These are phyloP conservation scores for Peziza echinospora DNA, from an alignment of 495 filamentous ascomycete genomes.

Conservation along the genomic window DNA sequence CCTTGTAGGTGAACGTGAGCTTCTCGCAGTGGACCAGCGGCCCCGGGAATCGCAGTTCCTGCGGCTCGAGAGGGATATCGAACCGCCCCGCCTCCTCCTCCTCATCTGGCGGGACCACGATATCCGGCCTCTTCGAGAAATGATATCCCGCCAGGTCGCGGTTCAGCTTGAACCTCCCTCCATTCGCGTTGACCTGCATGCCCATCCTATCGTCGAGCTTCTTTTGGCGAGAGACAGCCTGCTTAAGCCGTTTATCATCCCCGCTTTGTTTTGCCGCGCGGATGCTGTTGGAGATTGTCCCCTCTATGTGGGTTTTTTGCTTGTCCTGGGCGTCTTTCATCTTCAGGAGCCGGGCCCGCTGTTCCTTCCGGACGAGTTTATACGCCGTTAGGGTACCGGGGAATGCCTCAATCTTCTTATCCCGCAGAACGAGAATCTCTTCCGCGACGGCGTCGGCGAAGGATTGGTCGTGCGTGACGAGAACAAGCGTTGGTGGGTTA, in stretches of 20 bases:
- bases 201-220: slow-evolving; percentile 63
- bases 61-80: slow-evolving; percentile 32
- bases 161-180: slow-evolving; percentile 57
- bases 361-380: slow-evolving; percentile 30
- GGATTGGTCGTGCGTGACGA: slow-evolving; percentile 62
- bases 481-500: slow-evolving; percentile 32
- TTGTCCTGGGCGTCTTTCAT: slow-evolving; percentile 63
- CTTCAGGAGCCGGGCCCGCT: slow-evolving; percentile 31
- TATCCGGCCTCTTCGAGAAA: slow-evolving; percentile 32
- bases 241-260: slow-evolving; percentile 58
- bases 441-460: slow-evolving; percentile 51
- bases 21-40: slow-evolving; percentile 47
- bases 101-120: slow-evolving; percentile 44
- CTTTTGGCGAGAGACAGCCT: slow-evolving; percentile 59
- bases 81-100: slow-evolving; percentile 41
- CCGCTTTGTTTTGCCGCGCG: slow-evolving; percentile 46
- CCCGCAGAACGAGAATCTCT: slow-evolving; percentile 52
- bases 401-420: slow-evolving; percentile 45
- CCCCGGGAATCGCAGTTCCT: slow-evolving; percentile 56
- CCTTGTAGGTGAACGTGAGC: slow-evolving; percentile 34
- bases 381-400: slow-evolving; percentile 48
- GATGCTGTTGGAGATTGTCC: slow-evolving; percentile 47
- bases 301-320: slow-evolving; percentile 54
- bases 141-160: slow-evolving; percentile 45
- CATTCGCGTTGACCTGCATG: slow-evolving; percentile 44